A percentile compares a stretch with the other conserved stretches of the same genome.
These are phyloP conservation scores for Cladophialophora yegresii DNA, from an alignment of 2,329 filamentous ascomycete species.

Conservation along the genomic window DNA sequence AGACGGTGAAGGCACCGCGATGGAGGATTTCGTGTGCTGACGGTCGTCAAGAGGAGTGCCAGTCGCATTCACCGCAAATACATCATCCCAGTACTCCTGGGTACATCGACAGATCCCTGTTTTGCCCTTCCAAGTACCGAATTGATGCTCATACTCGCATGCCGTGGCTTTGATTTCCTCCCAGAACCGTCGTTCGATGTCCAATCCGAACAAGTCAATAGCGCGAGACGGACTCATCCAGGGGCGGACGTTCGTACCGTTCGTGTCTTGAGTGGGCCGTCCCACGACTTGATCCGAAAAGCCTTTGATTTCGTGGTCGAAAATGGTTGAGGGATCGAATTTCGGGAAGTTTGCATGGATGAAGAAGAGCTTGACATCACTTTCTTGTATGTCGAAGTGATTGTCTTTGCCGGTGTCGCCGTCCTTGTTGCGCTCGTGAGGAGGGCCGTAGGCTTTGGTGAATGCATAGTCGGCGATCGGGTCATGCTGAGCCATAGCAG, in stretches of 20 bases:
- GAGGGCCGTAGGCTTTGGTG: constrained; percentile 21
- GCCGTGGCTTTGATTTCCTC: constrained; percentile 44
- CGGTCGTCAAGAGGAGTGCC: constrained; percentile 5
- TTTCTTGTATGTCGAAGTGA: constrained; percentile 34
- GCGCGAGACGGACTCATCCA: constrained; percentile 39
- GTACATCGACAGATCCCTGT: constrained; percentile 41
- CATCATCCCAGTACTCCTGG: constrained; percentile 42
- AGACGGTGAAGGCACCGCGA: constrained; percentile 5
- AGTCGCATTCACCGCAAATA: constrained; percentile 37
- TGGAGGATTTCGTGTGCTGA: neutral
- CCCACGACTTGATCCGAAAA: constrained; percentile 36
- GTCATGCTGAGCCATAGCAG: constrained; percentile 43
- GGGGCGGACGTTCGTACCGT: constrained; percentile 42
- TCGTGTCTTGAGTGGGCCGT: constrained; percentile 38
- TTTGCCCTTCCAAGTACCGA: constrained; percentile 40
- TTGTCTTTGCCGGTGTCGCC: constrained; percentile 39
- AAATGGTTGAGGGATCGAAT: constrained; percentile 45
- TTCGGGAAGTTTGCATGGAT: constrained; percentile 47
- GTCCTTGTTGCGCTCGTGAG: constrained; percentile 29
- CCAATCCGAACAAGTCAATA: constrained; percentile 40
- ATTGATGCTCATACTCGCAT: constrained; percentile 44
- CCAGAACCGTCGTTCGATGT: constrained; percentile 46
- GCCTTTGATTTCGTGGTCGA: constrained; percentile 33
- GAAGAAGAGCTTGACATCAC: constrained; percentile 43
- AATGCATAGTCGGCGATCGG: constrained; percentile 41